Evolutionary conservation across 495 filamentous ascomycete genomes (phyloP), one percentile per base, ranked within the genome.

Genomic region (Daldinia bambusicola): DNA sequence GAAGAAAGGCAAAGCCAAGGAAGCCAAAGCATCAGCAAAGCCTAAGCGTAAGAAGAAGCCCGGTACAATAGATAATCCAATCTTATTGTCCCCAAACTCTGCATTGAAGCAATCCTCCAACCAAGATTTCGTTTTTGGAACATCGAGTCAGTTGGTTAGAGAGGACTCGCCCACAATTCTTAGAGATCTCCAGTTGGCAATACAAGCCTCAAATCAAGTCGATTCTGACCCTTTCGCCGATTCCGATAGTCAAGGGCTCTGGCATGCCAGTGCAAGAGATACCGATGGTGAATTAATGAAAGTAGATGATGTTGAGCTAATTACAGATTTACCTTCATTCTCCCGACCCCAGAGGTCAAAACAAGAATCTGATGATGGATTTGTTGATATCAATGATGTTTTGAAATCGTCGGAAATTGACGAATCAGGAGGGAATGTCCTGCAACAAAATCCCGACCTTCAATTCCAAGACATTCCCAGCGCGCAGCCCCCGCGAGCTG

Each of bases 61-160:
- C 55, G 80, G 69, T 75, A 80, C 75, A 26, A 75, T 67, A 40
- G 76, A 74, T 9, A 83, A 75, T 53, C 84, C 71, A 50, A 84
- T 88, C 4, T 79, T 97, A 7, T 83, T 94, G 32, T 93, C 93
- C 3, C 95, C 95, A 2, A 82, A 83, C 58, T 88, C 89, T 43
- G 95, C 94, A 16, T 75, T 88, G 48, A 87, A 87, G 65, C 84
- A 89, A 67, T 80, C 91, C n/a, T 82, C 89, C 4, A 81, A 87
- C 6, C 95, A 97, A 75, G 89, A 94, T 67, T 90, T 97, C 67
- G 79, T 97, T 2, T 98, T 98, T 77, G 95, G 94, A 14, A 97
- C 93, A 1, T 96, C 91, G 16, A 97, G 94, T 78, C 95, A 98
- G 77, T 81, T 98, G 16, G 91, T 91, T 53, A 83, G 84, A 59